These are phyloP conservation scores for Colletotrichum gloeosporioides DNA, from an alignment of 2,329 filamentous ascomycete species.

Conservation along the genomic window DNA sequence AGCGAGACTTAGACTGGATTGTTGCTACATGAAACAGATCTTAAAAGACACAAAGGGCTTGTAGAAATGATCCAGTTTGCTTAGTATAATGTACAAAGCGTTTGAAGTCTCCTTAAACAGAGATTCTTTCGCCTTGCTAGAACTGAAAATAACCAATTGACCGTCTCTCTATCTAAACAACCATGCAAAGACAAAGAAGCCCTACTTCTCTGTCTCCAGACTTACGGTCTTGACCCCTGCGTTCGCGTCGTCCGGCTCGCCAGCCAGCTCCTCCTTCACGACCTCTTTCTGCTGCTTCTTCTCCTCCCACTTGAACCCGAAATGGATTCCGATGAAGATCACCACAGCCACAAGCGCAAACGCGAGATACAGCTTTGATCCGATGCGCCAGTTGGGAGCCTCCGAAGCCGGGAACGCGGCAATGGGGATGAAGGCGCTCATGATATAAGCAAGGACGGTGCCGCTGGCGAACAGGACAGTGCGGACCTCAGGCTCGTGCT, in stretches of 20 bases:
- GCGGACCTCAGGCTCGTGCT: conserved; percentile 7
- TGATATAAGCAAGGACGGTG: neutral
- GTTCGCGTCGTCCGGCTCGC: neutral
- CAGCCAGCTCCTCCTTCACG: neutral
- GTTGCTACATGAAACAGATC: neutral
- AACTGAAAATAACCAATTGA: neutral
- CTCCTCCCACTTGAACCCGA: conserved; percentile 2
- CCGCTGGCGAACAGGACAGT: conserved; percentile 17
- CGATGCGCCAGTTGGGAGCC: conserved; percentile 3
- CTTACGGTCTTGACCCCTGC: neutral
- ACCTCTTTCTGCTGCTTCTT: conserved; percentile 3
- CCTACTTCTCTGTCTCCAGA: neutral
- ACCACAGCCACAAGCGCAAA: neutral
- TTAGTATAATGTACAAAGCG: neutral
- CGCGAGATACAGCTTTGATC: neutral
- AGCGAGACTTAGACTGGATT: neutral
- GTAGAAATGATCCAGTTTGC: neutral
- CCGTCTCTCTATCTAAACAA: neutral
- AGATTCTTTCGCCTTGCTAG: neutral
- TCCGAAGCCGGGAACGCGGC: conserved; percentile 1
- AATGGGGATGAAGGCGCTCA: conserved; percentile 14
- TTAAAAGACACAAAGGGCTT: neutral
- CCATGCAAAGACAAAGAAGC: neutral
- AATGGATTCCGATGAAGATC: conserved; percentile 5
- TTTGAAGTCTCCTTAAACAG: neutral